Evolutionary conservation across 2,329 filamentous ascomycete genomes (phyloP).

Genomic region (Phialemoniopsis sp.): DNA sequence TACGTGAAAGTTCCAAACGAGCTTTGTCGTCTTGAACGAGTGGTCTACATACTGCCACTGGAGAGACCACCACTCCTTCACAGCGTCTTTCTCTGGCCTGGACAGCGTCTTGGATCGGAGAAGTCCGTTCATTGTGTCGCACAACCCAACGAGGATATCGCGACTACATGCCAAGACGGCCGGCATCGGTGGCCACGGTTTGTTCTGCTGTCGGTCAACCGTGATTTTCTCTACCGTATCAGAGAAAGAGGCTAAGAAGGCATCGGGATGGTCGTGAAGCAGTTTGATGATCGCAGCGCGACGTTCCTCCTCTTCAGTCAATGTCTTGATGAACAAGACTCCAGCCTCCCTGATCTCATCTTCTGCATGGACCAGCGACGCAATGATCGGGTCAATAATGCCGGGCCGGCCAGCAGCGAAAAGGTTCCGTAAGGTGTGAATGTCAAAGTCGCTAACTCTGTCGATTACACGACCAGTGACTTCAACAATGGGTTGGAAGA

Average conservation of each 20-base stretch:
- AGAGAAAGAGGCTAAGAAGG: constrained; percentile 39
- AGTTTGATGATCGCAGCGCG: constrained; percentile 44
- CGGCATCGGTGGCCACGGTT: constrained; percentile 53
- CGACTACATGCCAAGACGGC: constrained; percentile 53
- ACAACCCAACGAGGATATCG: constrained; percentile 52
- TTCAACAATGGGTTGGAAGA: constrained; percentile 51
- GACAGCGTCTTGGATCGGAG: constrained; percentile 53
- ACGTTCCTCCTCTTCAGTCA: constrained; percentile 62
- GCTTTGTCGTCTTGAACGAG: constrained; percentile 77
- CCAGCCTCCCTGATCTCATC: constrained; percentile 74
- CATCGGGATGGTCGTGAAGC: constrained; percentile 37
- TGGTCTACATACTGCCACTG: constrained; percentile 79
- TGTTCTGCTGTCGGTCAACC: constrained; percentile 22
- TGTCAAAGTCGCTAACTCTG: constrained; percentile 58
- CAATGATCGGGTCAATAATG: constrained; percentile 70
- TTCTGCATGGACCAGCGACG: constrained; percentile 77
- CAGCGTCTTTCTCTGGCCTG: constrained; percentile 56
- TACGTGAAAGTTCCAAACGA: constrained; percentile 66
- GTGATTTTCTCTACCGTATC: constrained; percentile 38
- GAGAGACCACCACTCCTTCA: constrained; percentile 77
- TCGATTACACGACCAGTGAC: constrained; percentile 73
- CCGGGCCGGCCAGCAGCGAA: constrained; percentile 58
- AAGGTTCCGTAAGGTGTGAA: constrained; percentile 68
- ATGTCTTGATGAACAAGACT: constrained; percentile 76
- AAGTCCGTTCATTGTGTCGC: constrained; percentile 51